phyloP scores from a whole-genome alignment of 1,139 yeast species.

The Maudiozyma humilis region DNA sequence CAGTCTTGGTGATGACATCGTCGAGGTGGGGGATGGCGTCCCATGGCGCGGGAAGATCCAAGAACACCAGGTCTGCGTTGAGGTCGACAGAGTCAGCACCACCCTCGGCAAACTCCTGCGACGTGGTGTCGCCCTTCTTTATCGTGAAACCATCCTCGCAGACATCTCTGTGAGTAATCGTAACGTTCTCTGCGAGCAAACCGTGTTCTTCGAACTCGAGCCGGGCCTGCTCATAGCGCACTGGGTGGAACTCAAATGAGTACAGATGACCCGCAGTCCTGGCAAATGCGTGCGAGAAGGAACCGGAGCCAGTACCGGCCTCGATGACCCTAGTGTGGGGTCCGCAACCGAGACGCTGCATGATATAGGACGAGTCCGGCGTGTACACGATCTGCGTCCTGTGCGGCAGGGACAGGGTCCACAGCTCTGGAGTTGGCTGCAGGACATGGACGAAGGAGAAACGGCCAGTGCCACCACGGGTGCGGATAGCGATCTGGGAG shows the following conservation, averaged over 20 bases:
- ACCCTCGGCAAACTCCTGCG: conserved; percentile 21
- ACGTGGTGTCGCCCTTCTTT: conserved; percentile 31
- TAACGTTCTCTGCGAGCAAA: conserved; percentile 41
- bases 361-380: conserved; percentile 86
- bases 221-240: conserved; percentile 70
- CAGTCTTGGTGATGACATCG: conserved; percentile 46
- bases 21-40: conserved; percentile 75
- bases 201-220: conserved; percentile 70
- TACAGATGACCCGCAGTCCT: conserved; percentile 73
- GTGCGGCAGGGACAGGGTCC: conserved; percentile 93
- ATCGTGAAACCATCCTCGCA: conserved; percentile 77
- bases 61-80: conserved; percentile 65
- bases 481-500: conserved; percentile 66
- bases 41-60: conserved; percentile 97
- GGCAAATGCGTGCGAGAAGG: conserved; percentile 88
- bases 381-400: conserved; percentile 96
- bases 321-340: conserved; percentile 80
- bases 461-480: conserved; percentile 42
- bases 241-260: conserved; percentile 87
- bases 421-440: conserved; percentile 89
- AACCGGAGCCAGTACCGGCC: conserved; percentile 97
- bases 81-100: conserved; percentile 27
- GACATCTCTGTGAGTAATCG: conserved; percentile 85
- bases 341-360: conserved; percentile 66
- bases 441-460: conserved; percentile 82